Percentiles rank a stretch among this genome's conserved stretches.
Evolutionary conservation across 1,284 basidiomycete species (phyloP).

Genomic region (Pterula multifida): DNA sequence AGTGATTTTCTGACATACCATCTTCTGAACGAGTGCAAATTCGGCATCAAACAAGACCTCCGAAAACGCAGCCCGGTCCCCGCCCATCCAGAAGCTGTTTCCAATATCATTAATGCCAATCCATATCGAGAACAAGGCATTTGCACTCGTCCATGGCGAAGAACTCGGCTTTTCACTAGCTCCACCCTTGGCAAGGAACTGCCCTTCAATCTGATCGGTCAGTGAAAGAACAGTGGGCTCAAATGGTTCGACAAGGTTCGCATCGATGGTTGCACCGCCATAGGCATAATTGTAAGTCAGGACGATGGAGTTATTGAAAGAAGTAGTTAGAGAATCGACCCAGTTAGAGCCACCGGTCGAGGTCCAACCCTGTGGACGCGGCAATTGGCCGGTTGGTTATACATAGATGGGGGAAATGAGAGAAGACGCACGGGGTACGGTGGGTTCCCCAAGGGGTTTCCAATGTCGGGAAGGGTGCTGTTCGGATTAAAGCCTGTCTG

Average conservation of each 20-base stretch:
- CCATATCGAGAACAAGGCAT: conserved; percentile 45
- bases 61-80: conserved; percentile 38
- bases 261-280: conserved; percentile 47
- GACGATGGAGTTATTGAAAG: conserved; percentile 38
- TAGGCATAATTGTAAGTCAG: conserved; percentile 52
- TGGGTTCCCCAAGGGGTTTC: conserved; percentile 48
- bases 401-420: not conserved
- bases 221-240: conserved; percentile 35
- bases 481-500: conserved; percentile 36
- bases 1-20: conserved; percentile 26
- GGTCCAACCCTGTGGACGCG: conserved; percentile 26
- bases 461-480: conserved; percentile 26
- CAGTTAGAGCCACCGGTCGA: conserved; percentile 46
- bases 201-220: conserved; percentile 44
- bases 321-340: conserved; percentile 37
- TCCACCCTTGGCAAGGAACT: conserved; percentile 20
- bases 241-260: conserved; percentile 36
- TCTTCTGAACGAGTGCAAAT: conserved; percentile 40
- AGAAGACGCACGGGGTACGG: conserved; percentile 25
- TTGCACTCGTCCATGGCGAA: conserved; percentile 38
- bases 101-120: conserved; percentile 56
- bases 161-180: conserved; percentile 30
- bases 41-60: conserved; percentile 37
- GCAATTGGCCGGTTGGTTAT: not conserved
- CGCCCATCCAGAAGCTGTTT: conserved; percentile 32